A percentile compares a stretch with the other conserved stretches of the same genome.
Evolutionary conservation across 768 basidiomycete species (phyloP).

Genomic region (Auriscalpium microsporum): DNA sequence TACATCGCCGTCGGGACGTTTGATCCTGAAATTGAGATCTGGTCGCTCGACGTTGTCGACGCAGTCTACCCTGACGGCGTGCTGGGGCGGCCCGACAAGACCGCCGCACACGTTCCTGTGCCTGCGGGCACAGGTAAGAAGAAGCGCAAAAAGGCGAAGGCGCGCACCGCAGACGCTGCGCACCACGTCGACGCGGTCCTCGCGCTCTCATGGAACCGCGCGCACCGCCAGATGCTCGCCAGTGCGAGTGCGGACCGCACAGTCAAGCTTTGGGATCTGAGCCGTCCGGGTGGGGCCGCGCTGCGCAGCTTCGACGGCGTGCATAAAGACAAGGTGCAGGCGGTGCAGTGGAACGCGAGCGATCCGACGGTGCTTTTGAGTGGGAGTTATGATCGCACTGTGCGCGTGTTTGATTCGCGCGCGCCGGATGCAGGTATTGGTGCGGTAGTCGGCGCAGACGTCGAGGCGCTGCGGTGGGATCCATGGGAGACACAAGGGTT

Average conservation of each 20-base stretch:
- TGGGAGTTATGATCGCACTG: conserved; percentile 91
- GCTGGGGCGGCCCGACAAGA: conserved; percentile 82
- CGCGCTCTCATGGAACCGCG: conserved; percentile 86
- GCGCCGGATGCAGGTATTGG: conserved; percentile 76
- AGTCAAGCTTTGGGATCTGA: conserved; percentile 95
- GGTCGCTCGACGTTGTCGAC: conserved; percentile 91
- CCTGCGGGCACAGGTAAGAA: conserved; percentile 93
- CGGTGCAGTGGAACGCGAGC: conserved; percentile 88
- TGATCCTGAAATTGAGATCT: conserved; percentile 97
- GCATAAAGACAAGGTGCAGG: conserved; percentile 92
- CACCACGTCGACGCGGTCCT: conserved; percentile 94
- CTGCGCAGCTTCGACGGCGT: conserved; percentile 75
- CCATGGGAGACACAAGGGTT: conserved; percentile 86
- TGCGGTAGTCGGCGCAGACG: conserved; percentile 82
- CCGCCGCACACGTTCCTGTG: conserved; percentile 67
- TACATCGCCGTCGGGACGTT: conserved; percentile 96
- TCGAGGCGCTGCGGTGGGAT: conserved; percentile 93
- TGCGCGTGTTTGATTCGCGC: conserved; percentile 89
- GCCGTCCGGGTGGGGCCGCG: conserved; percentile 54
- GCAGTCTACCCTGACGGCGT: conserved; percentile 90
- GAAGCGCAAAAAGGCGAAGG: conserved; percentile 82
- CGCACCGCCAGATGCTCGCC: conserved; percentile 84
- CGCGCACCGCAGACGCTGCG: conserved; percentile 47
- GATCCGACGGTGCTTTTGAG: conserved; percentile 88
- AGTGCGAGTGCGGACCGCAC: conserved; percentile 91